Evolutionary conservation across 441 rosid species (phyloP), one percentile per base, ranked within the genome.

Genomic region (Bocquillonia castaneifolia): DNA sequence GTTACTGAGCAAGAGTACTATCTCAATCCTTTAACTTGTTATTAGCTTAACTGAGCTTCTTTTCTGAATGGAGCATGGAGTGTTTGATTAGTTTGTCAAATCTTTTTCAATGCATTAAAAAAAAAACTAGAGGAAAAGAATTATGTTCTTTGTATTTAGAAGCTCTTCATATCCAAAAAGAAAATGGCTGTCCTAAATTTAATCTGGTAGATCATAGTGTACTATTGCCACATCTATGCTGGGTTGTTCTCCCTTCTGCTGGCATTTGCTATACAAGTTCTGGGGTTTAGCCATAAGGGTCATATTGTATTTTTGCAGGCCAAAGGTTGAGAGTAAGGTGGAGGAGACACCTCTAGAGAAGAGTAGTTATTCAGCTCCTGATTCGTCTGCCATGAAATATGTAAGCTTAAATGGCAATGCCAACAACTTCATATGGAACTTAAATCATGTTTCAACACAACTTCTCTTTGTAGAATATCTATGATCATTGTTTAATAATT

Each of bases 1-100:
- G 89, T 88, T 80, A 82, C 95, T 28, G 77, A 86, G 68, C 90
- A 82, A 86, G 94, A 83, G 99, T 95, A 95, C 78, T 86, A 66
- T 76, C 83, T 83, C 85, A 63, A 76, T 78, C 88, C 85, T 82
- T 83, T 72, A 47, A 64, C 65, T 73, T 74, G 53, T 57, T 68
- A 70, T 68, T 61, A 69, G 17, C 26, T 67, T 54, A 18, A 44
- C 77, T 60, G 52, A 61, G 31, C 69, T 63, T 70, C 32, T 51
- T 50, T 36, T 54, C 25, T 59, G 22, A 45, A 25, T 52, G 70
- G 63, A 57, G 51, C 61, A 22, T 59, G 32, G 55, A 66, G 14
- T 48, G 42, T 72, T 42, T 13, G 63, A 29, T 39, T 59, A 56
- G 20, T 3, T 17, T 67, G 36, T 20, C 34, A 31, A 8, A 18